Evolutionary conservation across 2,329 filamentous ascomycete genomes (phyloP).

Genomic region (Colletotrichum costaricense): DNA sequence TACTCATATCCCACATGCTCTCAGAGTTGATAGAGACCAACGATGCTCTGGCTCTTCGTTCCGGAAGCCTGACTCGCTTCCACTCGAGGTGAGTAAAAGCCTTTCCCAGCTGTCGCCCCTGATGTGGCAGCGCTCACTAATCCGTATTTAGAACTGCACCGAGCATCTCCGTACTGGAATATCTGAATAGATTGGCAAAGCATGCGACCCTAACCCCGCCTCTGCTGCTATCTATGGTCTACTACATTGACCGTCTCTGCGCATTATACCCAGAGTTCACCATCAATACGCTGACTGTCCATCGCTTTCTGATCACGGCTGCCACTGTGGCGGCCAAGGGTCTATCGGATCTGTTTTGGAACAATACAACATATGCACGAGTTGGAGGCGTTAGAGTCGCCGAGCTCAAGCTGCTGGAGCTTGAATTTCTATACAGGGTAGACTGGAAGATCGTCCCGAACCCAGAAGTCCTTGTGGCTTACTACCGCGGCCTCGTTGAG

Average conservation of each 20-base stretch:
- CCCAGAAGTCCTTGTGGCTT: slow-evolving; percentile 91
- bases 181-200: slow-evolving; percentile 90
- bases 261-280: slow-evolving; percentile 94
- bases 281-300: slow-evolving; percentile 94
- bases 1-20: slow-evolving; percentile 94
- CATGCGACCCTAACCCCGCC: slow-evolving; percentile 95
- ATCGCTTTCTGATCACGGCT: slow-evolving; percentile 95
- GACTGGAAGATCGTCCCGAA: slow-evolving; percentile 98
- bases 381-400: slow-evolving; percentile 92
- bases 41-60: slow-evolving; percentile 85
- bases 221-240: slow-evolving; percentile 97
- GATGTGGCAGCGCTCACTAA: slow-evolving; percentile 33
- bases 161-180: slow-evolving; percentile 93
- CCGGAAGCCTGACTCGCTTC: slow-evolving; percentile 90
- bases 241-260: slow-evolving; percentile 96
- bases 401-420: slow-evolving; percentile 89
- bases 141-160: slow-evolving; percentile 68
- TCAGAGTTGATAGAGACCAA: slow-evolving; percentile 95
- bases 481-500: slow-evolving; percentile 88
- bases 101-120: slow-evolving; percentile 4
- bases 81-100: slow-evolving; percentile 79
- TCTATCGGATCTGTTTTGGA: slow-evolving; percentile 97
- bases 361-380: slow-evolving; percentile 94
- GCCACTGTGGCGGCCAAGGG: slow-evolving; percentile 97
- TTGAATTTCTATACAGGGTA: slow-evolving; percentile 92